Percentiles rank a stretch among this genome's conserved stretches.
These are phyloP conservation scores for Wallacemonas sp. DNA, from an alignment of 208 protist species.

Conservation along the genomic window DNA sequence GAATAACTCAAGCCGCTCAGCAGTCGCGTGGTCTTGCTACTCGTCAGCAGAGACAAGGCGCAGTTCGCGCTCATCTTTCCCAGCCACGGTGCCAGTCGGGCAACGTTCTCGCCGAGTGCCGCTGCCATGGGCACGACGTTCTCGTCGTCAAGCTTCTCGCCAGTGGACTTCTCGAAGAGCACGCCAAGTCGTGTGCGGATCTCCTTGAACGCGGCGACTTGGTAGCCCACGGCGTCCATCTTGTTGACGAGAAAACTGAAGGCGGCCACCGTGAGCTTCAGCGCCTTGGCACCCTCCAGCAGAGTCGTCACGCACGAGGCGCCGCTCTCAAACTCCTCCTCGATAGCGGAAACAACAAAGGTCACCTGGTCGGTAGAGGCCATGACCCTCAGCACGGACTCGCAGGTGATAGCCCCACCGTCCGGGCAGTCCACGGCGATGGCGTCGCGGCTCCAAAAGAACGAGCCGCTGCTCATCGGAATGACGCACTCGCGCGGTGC, in stretches of 20 bases:
- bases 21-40: no score
- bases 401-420: not conserved
- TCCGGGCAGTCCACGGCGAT: slow-evolving; percentile 1
- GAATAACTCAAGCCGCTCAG: no score
- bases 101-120: not conserved
- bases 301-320: not conserved
- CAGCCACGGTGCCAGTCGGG: not conserved
- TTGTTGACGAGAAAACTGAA: slow-evolving; percentile 5
- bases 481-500: not conserved
- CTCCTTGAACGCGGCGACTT: not conserved
- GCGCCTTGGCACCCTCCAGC: not conserved
- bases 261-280: not conserved
- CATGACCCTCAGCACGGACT: not conserved
- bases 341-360: not conserved
- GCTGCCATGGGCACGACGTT: slow-evolving; percentile 5
- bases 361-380: not conserved
- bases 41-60: not conserved
- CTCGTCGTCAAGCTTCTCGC: not conserved
- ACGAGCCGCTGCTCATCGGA: not conserved
- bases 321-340: not conserved
- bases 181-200: not conserved
- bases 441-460: not conserved
- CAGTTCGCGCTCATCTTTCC: not conserved
- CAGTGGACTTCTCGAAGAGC: not conserved
- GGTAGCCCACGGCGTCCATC: slow-evolving; percentile 3